Evolutionary conservation across 805 yeast genomes (phyloP), one percentile per base, ranked within the genome.

Genomic region (Myxozyma sirexii): DNA sequence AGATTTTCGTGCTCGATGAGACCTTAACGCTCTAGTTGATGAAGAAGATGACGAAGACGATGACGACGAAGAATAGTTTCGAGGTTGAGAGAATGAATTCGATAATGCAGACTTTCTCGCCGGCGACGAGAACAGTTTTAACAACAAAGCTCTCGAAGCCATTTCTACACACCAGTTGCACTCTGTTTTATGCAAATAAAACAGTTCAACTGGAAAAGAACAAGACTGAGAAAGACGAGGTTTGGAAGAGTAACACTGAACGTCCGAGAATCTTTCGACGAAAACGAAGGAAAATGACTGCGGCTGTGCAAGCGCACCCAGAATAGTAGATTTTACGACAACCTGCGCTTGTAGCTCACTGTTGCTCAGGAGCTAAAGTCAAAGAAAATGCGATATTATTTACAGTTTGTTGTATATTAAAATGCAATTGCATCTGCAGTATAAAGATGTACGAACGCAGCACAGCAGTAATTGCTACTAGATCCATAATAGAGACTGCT

Each of bases 21-120:
- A 19, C 44, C 55, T 33, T 1, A 43, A 10, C 2, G 37, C 3
- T 37, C 38, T 54, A 24, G 54, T 19, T 2, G 53, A 57, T 5
- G 57, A 57, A 5, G 56, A 57, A 7, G 56, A 57, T 3, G 57
- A 57, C 15, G 56, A 57, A 8, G 56, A 50, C 8, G 62, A 57
- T 10, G 61, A 57, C 21, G 59, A 55, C 31, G 61, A 57, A 7
- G 62, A 57, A 15, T 31, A 52, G n/a, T 38, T 27, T 19, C 46
- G 46, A 15, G 29, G 8, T 19, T 41, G 38, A 10, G 26, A 12
- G 19, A 17, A 3, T 3, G 17, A 7, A 15, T 17, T 23, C 45
- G 37, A 26, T 4, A 27, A 33, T 10, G 26, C 26, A 5, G 43
- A 23, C 19, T 12, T 8, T 7, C 33, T 24, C 13, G 31, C n/a